phyloP scores from a whole-genome alignment of 2,329 filamentous ascomycete genomes.

The Exophiala xenobiotica region DNA sequence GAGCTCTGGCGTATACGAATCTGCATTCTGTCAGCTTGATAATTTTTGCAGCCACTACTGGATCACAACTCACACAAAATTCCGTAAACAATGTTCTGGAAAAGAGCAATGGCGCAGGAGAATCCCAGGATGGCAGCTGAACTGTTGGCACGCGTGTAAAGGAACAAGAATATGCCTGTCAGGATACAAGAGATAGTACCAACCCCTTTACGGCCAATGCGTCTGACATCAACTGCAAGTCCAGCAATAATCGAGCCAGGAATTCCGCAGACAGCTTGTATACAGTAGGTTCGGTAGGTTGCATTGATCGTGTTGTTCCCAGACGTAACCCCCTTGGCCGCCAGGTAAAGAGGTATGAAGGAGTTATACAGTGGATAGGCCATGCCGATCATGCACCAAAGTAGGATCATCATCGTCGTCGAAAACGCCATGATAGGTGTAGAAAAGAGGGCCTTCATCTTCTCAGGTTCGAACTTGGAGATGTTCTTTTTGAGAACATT shows the following conservation, averaged over 20 bases:
- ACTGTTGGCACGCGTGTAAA: conserved; percentile 64
- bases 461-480: conserved; percentile 31
- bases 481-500: conserved; percentile 34
- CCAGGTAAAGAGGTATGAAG: conserved; percentile 49
- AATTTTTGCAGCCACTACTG: too few relatives aligned
- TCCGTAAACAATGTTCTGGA: too few relatives aligned
- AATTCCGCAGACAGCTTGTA: conserved; percentile 69
- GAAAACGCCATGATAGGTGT: conserved; percentile 57
- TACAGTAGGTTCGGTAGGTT: conserved; percentile 69
- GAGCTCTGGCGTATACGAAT: conserved; percentile 72
- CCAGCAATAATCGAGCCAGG: conserved; percentile 71
- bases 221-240: conserved; percentile 64
- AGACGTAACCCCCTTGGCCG: conserved; percentile 38
- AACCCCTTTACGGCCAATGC: conserved; percentile 69
- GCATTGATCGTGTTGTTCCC: conserved; percentile 5
- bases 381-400: conserved; percentile 70
- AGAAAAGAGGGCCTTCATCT: conserved; percentile 51
- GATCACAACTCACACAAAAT: too few relatives aligned
- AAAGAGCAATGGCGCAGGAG: conserved; percentile 68
- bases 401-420: conserved; percentile 59
- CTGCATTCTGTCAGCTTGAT: conserved; percentile 53
- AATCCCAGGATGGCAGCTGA: conserved; percentile 65
- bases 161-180: conserved; percentile 71
- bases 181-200: conserved; percentile 62
- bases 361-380: conserved; percentile 50